These are phyloP conservation scores for Friedmanniomyces simplex DNA, from an alignment of 495 filamentous ascomycete genomes.

Conservation along the genomic window DNA sequence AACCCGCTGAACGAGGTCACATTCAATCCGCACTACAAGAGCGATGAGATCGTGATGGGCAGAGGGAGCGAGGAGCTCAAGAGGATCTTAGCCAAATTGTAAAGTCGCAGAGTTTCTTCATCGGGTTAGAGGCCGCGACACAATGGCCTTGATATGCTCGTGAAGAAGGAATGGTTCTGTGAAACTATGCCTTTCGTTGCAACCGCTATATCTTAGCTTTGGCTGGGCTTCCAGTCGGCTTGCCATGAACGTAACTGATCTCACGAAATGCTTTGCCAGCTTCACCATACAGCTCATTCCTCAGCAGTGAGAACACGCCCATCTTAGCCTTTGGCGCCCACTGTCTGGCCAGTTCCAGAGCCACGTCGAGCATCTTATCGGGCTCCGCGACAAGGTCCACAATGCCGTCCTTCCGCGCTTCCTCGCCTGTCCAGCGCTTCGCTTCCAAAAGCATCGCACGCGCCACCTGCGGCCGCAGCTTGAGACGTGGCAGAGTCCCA, in stretches of 20 bases:
- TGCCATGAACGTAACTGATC: conserved; percentile 43
- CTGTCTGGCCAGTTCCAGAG: conserved; percentile 33
- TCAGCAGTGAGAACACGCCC: conserved; percentile 39
- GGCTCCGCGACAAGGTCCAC: conserved; percentile 40
- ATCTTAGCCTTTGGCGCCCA: conserved; percentile 41
- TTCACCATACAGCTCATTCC: conserved; percentile 43
- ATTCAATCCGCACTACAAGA: conserved; percentile 41
- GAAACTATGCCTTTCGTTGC: neutral
- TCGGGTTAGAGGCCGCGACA: too few relatives aligned
- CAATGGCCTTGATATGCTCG: too few relatives aligned
- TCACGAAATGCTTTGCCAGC: conserved; percentile 37
- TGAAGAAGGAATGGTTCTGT: too few relatives aligned
- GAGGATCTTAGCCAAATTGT: conserved; percentile 28
- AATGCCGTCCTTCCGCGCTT: conserved; percentile 40
- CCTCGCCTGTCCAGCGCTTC: conserved; percentile 40
- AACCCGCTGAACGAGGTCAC: conserved; percentile 40
- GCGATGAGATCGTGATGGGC: conserved; percentile 41
- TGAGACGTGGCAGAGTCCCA: conserved; percentile 24
- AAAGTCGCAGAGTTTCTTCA: neutral
- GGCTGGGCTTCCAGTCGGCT: conserved; percentile 23
- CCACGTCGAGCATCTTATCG: conserved; percentile 37
- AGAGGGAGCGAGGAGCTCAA: conserved; percentile 23
- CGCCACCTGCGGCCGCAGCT: conserved; percentile 39
- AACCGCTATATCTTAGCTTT: conserved; percentile 30
- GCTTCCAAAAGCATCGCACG: conserved; percentile 44